phyloP scores from a whole-genome alignment of 805 yeast genomes.

The Naumovozyma baii region DNA sequence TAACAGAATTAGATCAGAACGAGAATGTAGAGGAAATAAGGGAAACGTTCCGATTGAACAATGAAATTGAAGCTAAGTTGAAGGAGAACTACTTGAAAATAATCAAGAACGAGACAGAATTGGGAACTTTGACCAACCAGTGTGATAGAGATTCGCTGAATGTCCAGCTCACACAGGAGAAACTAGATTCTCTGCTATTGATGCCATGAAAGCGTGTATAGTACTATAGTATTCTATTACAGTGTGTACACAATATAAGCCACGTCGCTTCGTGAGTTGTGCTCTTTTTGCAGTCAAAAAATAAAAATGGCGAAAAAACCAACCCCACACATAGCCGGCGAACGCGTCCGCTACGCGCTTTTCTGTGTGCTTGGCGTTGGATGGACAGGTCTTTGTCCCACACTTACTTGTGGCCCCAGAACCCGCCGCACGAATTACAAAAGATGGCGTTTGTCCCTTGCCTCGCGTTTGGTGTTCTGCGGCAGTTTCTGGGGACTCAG shows the following conservation, averaged over 20 bases:
- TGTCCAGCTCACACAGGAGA: conserved; percentile 30
- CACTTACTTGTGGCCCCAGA: too few species aligned
- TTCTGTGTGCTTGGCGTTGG: background rate
- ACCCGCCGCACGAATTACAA: too few species aligned
- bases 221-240: too few species aligned
- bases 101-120: conserved; percentile 20
- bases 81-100: conserved; percentile 15
- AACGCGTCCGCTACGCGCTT: background rate
- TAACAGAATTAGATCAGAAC: conserved; percentile 13
- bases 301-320: too few species aligned
- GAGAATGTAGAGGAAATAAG: conserved; percentile 11
- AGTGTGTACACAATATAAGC: too few species aligned
- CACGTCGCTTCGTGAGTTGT: too few species aligned
- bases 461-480: background rate
- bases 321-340: background rate
- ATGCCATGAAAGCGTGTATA: conserved; percentile 3
- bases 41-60: conserved; percentile 14
- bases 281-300: too few species aligned
- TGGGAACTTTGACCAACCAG: conserved; percentile 21
- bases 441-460: too few species aligned
- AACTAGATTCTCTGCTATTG: conserved; percentile 20
- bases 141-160: conserved; percentile 27
- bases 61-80: conserved; percentile 17
- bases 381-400: too few species aligned
- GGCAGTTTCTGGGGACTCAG: background rate